A percentile compares a stretch with the other conserved stretches of the same genome.
phyloP scores from a whole-genome alignment of 768 basidiomycete species.

The Auricularia auricula-judae region DNA sequence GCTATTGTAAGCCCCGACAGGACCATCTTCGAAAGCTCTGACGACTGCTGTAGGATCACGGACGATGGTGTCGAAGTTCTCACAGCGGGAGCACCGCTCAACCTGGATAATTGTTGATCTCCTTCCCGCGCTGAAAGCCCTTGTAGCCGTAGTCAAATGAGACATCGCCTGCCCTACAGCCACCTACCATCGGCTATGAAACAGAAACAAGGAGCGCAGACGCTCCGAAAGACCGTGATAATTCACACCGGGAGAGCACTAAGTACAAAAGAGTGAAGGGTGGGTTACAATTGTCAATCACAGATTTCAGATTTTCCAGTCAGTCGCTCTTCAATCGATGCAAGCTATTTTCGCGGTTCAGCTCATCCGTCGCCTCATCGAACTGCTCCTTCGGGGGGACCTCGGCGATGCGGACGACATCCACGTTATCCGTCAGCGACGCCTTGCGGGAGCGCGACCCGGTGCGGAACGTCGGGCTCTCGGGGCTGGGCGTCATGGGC shows the following conservation, averaged over 20 bases:
- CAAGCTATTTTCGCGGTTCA: conserved; percentile 46
- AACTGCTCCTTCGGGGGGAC: conserved; percentile 50
- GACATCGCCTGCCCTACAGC: neutral
- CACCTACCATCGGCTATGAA: too few relatives aligned
- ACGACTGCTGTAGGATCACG: conserved; percentile 52
- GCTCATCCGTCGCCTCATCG: conserved; percentile 47
- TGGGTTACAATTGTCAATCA: too few relatives aligned
- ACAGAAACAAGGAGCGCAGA: too few relatives aligned
- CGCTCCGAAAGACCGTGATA: neutral
- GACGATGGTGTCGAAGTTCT: conserved; percentile 84
- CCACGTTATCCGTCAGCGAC: conserved; percentile 54
- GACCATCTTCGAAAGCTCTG: neutral
- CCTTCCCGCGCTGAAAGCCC: neutral
- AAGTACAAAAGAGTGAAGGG: neutral
- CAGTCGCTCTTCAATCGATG: neutral
- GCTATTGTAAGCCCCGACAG: conserved; percentile 53
- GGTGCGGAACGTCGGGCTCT: conserved; percentile 20
- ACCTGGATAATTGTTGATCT: neutral
- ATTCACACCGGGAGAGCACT: neutral
- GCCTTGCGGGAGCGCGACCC: conserved; percentile 43
- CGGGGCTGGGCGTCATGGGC: neutral
- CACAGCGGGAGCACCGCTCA: conserved; percentile 29
- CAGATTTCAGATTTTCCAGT: neutral
- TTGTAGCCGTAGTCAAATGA: neutral
- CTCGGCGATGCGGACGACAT: conserved; percentile 51